Evolutionary conservation across 2,329 filamentous ascomycete genomes (phyloP), one percentile per base, ranked within the genome.

Genomic region (Talaromyces rugulosus): DNA sequence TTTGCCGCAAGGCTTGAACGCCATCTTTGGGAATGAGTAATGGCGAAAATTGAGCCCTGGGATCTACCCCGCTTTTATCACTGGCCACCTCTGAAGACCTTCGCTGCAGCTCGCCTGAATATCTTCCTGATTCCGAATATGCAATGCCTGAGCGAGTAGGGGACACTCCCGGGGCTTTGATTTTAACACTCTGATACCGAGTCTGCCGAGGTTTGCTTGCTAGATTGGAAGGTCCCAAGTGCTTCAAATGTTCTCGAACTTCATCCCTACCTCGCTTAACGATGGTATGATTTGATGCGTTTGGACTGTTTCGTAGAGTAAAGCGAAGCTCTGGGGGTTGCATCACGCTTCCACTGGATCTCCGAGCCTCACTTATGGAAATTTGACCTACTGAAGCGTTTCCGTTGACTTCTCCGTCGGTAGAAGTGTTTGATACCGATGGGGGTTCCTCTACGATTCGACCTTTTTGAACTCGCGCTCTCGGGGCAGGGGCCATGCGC

Each of bases 401-500:
- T n/a, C 77, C 70, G 56, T 83, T 78, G 52, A 82, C 76, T 33
- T 85, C 74, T 44, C 83, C 76, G 8, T 63, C 62, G 11, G 51
- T 11, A 5, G 56, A n/a, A 55, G 75, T 69, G 14, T 74, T 71
- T 52, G 73, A 65, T 0, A 74, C 63, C 42, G 74, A 71, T 1
- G 78, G 76, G 27, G 72, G 74, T 33, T 83, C 81, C 62, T 80
- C 78, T 18, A 86, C 73, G 44, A 86, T 78, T 59, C 80, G 80
- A 52, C 79, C 81, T 66, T 84, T 86, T 23, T 82, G 83, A n/a
- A 87, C 83, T 61, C 89, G 86, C 52, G 87, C 87, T 71, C 91
- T 89, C 1, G 94, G 94, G 1, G 93, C 92, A 0, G 92, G 92
- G 23, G 89, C 86, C 70, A 96, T 85, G 58, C 95, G 90, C 62